These are phyloP conservation scores for Bryoerythrophyllum caledonicum DNA, from an alignment of 225 moss, liverwort and hornwort species.

Conservation along the genomic window DNA sequence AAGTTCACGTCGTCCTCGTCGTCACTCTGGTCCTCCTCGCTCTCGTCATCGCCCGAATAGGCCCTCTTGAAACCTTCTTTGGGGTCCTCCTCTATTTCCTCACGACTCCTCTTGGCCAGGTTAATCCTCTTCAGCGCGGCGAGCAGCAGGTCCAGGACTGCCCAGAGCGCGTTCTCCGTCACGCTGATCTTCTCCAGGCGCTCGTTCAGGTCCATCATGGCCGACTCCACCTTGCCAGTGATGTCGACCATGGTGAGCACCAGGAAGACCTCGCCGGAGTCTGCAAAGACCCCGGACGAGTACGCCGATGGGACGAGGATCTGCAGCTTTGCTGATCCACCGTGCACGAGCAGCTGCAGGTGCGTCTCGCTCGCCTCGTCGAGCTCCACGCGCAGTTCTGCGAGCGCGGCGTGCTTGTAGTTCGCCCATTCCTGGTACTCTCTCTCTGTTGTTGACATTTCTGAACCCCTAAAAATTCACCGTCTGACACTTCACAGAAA, in stretches of 20 bases:
- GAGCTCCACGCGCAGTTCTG: slow-evolving; percentile 21
- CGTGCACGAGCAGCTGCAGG: slow-evolving; percentile 32
- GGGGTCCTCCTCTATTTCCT: too few relatives aligned
- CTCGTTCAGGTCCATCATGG: slow-evolving; percentile 40
- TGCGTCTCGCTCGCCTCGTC: slow-evolving; percentile 41
- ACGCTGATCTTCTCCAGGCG: slow-evolving; percentile 39
- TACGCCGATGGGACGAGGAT: slow-evolving; percentile 45
- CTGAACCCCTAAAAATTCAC: not conserved
- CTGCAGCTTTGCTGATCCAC: slow-evolving; percentile 36
- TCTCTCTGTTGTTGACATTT: slow-evolving; percentile 15
- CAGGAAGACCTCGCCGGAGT: slow-evolving; percentile 39
- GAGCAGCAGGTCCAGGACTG: slow-evolving; percentile 43
- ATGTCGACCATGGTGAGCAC: slow-evolving; percentile 28
- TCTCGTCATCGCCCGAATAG: slow-evolving; percentile 12
- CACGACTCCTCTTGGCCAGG: slow-evolving; percentile 6
- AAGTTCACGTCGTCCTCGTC: slow-evolving; percentile 26
- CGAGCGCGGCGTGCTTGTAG: slow-evolving; percentile 22
- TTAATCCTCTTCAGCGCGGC: slow-evolving; percentile 25
- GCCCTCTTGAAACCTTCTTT: too few relatives aligned
- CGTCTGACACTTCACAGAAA: not conserved
- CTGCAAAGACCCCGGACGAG: not conserved
- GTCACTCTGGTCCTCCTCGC: slow-evolving; percentile 25
- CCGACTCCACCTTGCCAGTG: slow-evolving; percentile 28
- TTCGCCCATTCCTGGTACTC: slow-evolving; percentile 41
- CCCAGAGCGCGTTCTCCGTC: slow-evolving; percentile 17